Percentiles rank a stretch among this genome's conserved stretches.
Evolutionary conservation across 192 early-diverging fungal genomes (phyloP).

Genomic region (Coemansia sp.): DNA sequence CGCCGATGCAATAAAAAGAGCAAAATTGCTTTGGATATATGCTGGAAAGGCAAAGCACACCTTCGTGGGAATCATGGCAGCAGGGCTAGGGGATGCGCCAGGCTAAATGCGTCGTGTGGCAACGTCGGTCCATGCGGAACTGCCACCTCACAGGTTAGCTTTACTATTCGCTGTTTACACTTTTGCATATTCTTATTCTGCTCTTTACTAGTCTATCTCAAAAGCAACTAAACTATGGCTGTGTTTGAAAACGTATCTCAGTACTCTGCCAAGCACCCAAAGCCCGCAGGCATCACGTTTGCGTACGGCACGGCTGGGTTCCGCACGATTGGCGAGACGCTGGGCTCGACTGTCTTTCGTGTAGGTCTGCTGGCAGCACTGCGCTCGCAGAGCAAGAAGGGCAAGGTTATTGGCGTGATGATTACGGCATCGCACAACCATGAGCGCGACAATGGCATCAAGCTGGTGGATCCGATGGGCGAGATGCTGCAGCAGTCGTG

Average conservation of each 20-base stretch:
- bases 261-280: constrained; percentile 70
- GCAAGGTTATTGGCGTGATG: constrained; percentile 92
- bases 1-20: constrained; percentile 6
- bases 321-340: constrained; percentile 84
- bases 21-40: background rate
- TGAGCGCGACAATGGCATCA: constrained; percentile 97
- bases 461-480: constrained; percentile 95
- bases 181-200: background rate
- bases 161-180: background rate
- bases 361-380: constrained; percentile 89
- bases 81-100: background rate
- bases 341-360: constrained; percentile 92
- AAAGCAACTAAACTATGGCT: constrained; percentile 10
- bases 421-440: constrained; percentile 99
- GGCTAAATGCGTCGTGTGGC: no score
- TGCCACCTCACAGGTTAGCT: background rate
- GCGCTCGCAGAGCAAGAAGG: constrained; percentile 82
- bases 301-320: constrained; percentile 98
- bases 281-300: constrained; percentile 60
- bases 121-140: background rate
- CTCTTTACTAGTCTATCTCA: constrained; percentile 1
- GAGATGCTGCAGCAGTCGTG: constrained; percentile 98
- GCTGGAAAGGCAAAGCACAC: background rate
- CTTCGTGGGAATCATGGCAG: background rate
- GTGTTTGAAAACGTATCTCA: constrained; percentile 33